Evolutionary conservation across 345 rosid species (phyloP).

Genomic region (Lepidium aucheri): DNA sequence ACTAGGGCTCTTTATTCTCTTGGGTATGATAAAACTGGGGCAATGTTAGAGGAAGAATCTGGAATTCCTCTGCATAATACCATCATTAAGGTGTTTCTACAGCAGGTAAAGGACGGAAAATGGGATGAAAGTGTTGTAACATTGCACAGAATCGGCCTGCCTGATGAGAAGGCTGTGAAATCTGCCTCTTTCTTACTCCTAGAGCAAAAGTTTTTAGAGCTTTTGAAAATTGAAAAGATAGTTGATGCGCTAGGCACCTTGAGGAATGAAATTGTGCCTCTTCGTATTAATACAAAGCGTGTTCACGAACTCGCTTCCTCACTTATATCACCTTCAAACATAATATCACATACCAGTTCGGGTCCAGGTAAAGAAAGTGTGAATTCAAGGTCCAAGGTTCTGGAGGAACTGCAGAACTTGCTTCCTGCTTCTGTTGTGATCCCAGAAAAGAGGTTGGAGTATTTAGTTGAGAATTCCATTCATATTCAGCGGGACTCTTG

Average conservation of each 20-base stretch:
- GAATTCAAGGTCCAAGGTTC: constrained; percentile 39
- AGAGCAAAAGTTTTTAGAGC: constrained; percentile 62
- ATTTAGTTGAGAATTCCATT: constrained; percentile 62
- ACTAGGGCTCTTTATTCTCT: constrained; percentile 63
- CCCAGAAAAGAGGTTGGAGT: constrained; percentile 65
- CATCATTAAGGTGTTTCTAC: constrained; percentile 37
- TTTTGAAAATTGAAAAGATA: constrained; percentile 35
- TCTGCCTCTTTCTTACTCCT: constrained; percentile 51
- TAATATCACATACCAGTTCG: constrained; percentile 15
- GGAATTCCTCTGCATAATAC: constrained; percentile 50
- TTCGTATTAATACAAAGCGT: constrained; percentile 35
- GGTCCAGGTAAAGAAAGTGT: constrained; percentile 24
- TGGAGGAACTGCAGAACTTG: constrained; percentile 48
- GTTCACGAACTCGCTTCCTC: constrained; percentile 53
- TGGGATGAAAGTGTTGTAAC: constrained; percentile 63
- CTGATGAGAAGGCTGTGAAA: constrained; percentile 47
- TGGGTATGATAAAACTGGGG: constrained; percentile 54
- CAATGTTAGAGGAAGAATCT: constrained; percentile 63
- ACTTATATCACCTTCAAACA: constrained; percentile 33
- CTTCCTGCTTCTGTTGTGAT: constrained; percentile 57
- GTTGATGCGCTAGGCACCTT: constrained; percentile 45
- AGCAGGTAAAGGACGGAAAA: constrained; percentile 48
- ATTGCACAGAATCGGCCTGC: constrained; percentile 42
- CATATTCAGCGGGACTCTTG: constrained; percentile 55
- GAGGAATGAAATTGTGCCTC: constrained; percentile 60